These are phyloP conservation scores for Sherardia arvensis DNA, from an alignment of 257 asterid species.

Conservation along the genomic window DNA sequence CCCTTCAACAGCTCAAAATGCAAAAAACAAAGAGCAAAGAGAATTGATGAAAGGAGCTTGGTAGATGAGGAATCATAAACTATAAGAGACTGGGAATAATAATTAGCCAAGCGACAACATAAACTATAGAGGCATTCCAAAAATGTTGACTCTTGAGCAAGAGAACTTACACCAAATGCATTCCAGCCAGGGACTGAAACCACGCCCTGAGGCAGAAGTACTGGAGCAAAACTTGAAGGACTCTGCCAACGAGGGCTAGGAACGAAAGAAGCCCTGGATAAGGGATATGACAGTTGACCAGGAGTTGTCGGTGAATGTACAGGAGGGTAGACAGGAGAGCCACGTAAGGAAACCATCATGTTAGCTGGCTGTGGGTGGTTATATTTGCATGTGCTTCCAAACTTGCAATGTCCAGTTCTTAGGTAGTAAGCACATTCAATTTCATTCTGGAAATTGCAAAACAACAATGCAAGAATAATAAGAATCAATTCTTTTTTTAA, in stretches of 20 bases:
- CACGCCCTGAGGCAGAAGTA: conserved; percentile 86
- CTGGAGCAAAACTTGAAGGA: conserved; percentile 75
- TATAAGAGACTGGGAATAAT: neutral
- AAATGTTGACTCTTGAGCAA: neutral
- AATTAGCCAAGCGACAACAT: neutral
- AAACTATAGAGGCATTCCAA: neutral
- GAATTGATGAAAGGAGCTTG: neutral
- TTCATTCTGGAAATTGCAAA: conserved; percentile 49
- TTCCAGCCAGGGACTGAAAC: conserved; percentile 89
- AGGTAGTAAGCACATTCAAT: conserved; percentile 79
- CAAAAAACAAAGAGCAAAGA: neutral
- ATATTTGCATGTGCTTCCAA: conserved; percentile 90
- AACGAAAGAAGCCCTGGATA: conserved; percentile 73
- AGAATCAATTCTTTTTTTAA: neutral
- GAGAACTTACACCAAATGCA: conserved; percentile 63
- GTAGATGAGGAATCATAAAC: neutral
- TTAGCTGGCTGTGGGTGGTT: conserved; percentile 95
- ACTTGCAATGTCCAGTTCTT: conserved; percentile 91
- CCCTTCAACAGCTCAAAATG: neutral
- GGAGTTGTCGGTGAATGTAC: conserved; percentile 67
- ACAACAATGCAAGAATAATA: conserved; percentile 12
- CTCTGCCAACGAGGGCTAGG: conserved; percentile 91
- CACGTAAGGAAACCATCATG: conserved; percentile 81
- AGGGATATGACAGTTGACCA: conserved; percentile 67
- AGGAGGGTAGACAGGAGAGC: conserved; percentile 86